Percentiles rank a stretch among this genome's conserved stretches.
phyloP scores from a whole-genome alignment of 2,329 filamentous ascomycete genomes.

The Achaetomium macrosporum region DNA sequence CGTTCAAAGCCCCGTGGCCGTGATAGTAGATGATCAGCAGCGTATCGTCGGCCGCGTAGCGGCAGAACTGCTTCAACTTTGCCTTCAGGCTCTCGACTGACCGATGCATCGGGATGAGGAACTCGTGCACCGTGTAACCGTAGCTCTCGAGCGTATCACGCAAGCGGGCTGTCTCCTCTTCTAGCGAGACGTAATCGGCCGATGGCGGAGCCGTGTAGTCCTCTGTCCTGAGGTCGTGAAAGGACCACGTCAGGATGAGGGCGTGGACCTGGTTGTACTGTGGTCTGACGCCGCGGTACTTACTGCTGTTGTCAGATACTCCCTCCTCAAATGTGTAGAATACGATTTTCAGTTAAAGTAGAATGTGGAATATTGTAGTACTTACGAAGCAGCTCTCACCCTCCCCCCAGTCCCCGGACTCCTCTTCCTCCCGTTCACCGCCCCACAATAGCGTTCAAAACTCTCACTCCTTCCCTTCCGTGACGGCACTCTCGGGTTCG shows the following conservation, averaged over 20 bases:
- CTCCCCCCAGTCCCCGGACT: neutral
- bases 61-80: conserved; percentile 19
- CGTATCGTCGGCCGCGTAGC: conserved; percentile 21
- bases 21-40: conserved; percentile 26
- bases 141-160: conserved; percentile 20
- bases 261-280: conserved; percentile 23
- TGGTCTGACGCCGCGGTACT: conserved; percentile 6
- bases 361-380: too few relatives aligned
- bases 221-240: conserved; percentile 23
- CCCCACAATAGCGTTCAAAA: conserved; percentile 1
- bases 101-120: conserved; percentile 22
- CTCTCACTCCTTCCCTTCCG: conserved; percentile 13
- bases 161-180: conserved; percentile 23
- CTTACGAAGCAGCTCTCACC: conserved; percentile 14
- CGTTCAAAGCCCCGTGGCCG: conserved; percentile 24
- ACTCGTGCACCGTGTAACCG: conserved; percentile 23
- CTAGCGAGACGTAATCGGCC: conserved; percentile 23
- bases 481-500: conserved; percentile 2
- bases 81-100: conserved; percentile 15
- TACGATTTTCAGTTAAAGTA: too few relatives aligned
- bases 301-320: conserved; percentile 4
- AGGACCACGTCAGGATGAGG: conserved; percentile 25
- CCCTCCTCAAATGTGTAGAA: neutral
- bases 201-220: conserved; percentile 22
- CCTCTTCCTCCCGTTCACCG: neutral